Percentiles rank a stretch among this genome's conserved stretches.
Conservation (phyloP, 2,329 filamentous ascomycete species). For the Tolypocladium inflatum region DNA sequence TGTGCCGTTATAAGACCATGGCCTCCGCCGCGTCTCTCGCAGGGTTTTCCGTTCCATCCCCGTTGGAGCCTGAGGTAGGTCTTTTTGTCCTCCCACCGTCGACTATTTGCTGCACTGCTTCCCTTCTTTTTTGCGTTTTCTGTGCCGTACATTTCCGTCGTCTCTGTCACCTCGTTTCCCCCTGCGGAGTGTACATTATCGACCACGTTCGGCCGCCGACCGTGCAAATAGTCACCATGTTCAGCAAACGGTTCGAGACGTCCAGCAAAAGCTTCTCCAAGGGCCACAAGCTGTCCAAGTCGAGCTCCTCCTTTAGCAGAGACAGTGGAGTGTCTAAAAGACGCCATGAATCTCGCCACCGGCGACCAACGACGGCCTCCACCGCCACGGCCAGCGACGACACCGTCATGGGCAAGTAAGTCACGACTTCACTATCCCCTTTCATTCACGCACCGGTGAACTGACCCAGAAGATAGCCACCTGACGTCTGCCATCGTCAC, state of each 20-base stretch:
- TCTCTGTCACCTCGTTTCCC: background rate
- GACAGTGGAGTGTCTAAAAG: slow-evolving; percentile 44
- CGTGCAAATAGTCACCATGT: slow-evolving; percentile 27
- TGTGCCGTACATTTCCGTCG: background rate
- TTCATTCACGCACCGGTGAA: background rate
- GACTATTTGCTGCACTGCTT: background rate
- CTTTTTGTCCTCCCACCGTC: background rate
- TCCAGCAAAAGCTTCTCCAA: slow-evolving; percentile 45
- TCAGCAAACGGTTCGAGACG: slow-evolving; percentile 32
- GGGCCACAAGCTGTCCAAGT: slow-evolving; percentile 38
- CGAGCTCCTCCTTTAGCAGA: slow-evolving; percentile 45
- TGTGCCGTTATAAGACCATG: slow-evolving; percentile 9
- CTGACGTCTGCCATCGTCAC: slow-evolving; percentile 65
- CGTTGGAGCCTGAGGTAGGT: background rate
- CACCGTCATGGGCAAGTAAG: slow-evolving; percentile 35
- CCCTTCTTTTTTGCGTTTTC: background rate
- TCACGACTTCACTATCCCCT: slow-evolving; percentile 1
- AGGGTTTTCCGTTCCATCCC: slow-evolving; percentile 7
- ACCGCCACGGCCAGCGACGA: slow-evolving; percentile 26
- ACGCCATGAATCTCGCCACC: slow-evolving; percentile 38
- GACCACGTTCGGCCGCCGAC: background rate
- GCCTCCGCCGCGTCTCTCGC: slow-evolving; percentile 8
- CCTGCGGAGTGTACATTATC: background rate
- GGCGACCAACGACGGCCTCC: slow-evolving; percentile 38
- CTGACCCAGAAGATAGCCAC: slow-evolving; percentile 27